phyloP scores from a whole-genome alignment of 768 basidiomycete genomes.

The Clathrus columnatus region DNA sequence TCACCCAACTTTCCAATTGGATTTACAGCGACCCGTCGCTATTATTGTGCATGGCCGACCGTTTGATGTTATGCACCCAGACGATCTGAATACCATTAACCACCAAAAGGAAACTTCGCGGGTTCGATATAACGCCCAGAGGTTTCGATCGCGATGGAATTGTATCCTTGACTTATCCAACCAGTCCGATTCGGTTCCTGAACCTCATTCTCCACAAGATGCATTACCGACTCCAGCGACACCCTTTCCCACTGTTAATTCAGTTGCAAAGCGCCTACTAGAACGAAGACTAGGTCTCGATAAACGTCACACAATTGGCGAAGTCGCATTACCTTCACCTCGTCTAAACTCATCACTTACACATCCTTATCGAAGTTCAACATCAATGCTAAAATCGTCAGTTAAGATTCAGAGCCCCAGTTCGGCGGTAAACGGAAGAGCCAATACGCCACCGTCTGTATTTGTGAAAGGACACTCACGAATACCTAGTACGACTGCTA shows the following conservation, averaged over 20 bases:
- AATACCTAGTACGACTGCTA: background rate
- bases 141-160: constrained; percentile 85
- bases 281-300: constrained; percentile 20
- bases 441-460: background rate
- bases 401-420: background rate
- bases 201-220: constrained; percentile 26
- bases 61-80: constrained; percentile 23
- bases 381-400: constrained; percentile 23
- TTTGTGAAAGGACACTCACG: constrained; percentile 1
- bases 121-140: constrained; percentile 49
- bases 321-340: constrained; percentile 22
- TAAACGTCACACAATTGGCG: constrained; percentile 47
- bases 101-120: background rate
- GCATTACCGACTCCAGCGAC: constrained; percentile 70
- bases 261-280: constrained; percentile 19
- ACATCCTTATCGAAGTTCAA: constrained; percentile 20
- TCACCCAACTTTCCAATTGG: constrained; percentile 24
- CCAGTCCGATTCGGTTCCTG: constrained; percentile 18
- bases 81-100: background rate
- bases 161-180: constrained; percentile 72
- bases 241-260: constrained; percentile 51
- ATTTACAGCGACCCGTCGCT: constrained; percentile 66
- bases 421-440: background rate
- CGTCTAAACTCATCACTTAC: background rate
- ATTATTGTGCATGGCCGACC: constrained; percentile 77